Percentiles rank a stretch among this genome's conserved stretches.
Conservation (phyloP, 2,329 filamentous ascomycete species). For the Capronia americana region DNA sequence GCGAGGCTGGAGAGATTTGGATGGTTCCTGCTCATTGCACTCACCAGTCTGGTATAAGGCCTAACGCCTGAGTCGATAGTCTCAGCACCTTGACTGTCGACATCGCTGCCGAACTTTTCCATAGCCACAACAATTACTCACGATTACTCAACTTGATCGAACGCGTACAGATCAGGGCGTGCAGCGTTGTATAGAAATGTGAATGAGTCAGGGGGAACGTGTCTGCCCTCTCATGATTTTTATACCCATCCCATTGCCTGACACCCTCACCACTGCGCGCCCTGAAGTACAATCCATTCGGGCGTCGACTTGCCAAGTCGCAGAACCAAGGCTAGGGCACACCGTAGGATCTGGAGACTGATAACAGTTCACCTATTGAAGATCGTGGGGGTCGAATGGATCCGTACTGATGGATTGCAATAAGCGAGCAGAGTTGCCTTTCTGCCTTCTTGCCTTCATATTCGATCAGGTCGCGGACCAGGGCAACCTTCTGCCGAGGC, state of each 20-base stretch:
- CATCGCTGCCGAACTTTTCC: not conserved
- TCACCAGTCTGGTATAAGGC: not conserved
- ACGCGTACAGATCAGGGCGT: not conserved
- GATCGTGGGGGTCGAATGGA: not conserved
- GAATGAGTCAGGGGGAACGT: not conserved
- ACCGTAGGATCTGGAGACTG: not conserved
- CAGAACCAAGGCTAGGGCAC: not conserved
- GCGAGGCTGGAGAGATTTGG: not conserved
- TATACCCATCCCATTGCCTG: not conserved
- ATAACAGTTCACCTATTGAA: not conserved
- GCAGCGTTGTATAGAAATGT: not conserved
- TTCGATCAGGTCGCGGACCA: not conserved
- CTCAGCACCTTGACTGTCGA: not conserved
- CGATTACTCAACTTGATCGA: not conserved
- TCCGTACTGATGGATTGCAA: not conserved
- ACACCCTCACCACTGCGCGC: not conserved
- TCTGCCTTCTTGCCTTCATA: not conserved
- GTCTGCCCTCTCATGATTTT: not conserved
- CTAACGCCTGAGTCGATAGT: not conserved
- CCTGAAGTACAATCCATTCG: not conserved
- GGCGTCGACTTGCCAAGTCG: not conserved
- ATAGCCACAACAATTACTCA: not conserved
- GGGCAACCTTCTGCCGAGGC: not conserved
- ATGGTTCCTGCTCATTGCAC: conserved; percentile 1
- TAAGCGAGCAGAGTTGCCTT: not conserved